These are phyloP conservation scores for Penicillium salamii DNA, from an alignment of 495 filamentous ascomycete genomes.

Conservation along the genomic window DNA sequence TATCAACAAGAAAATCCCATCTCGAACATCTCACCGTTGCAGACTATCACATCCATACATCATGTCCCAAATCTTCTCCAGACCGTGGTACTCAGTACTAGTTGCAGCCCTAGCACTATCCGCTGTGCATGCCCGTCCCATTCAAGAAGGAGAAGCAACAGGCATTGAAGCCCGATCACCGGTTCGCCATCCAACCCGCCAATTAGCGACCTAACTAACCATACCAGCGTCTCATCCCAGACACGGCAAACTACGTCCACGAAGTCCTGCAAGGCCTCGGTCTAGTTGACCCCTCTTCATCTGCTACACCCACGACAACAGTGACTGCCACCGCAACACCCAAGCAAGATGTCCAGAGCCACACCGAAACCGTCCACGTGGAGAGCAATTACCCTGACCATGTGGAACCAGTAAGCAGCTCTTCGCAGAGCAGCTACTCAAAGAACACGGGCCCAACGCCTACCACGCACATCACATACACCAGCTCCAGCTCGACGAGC, in stretches of 20 bases:
- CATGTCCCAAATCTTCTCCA: slow-evolving; percentile 8
- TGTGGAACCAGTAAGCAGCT: too few relatives aligned
- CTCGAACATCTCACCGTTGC: not conserved
- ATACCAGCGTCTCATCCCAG: slow-evolving; percentile 32
- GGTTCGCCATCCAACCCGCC: not conserved
- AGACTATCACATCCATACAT: not conserved
- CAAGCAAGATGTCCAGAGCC: not conserved
- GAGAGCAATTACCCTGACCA: not conserved
- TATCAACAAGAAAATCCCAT: not conserved
- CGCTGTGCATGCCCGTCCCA: slow-evolving; percentile 15
- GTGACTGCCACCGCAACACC: not conserved
- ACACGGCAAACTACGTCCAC: slow-evolving; percentile 21
- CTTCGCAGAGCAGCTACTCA: not conserved
- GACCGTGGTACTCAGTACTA: not conserved
- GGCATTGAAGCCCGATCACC: slow-evolving; percentile 18
- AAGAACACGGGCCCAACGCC: slow-evolving; percentile 5
- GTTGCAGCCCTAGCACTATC: slow-evolving; percentile 6
- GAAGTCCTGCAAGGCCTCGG: slow-evolving; percentile 22
- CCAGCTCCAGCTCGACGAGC: slow-evolving; percentile 1
- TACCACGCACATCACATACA: slow-evolving; percentile 1
- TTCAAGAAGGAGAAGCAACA: slow-evolving; percentile 1
- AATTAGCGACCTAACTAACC: not conserved
- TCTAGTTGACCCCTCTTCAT: slow-evolving; percentile 7
- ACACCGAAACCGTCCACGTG: not conserved
- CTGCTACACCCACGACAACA: not conserved